Conservation (phyloP, 2,329 filamentous ascomycete species). For the Colletotrichum tropicicola region DNA sequence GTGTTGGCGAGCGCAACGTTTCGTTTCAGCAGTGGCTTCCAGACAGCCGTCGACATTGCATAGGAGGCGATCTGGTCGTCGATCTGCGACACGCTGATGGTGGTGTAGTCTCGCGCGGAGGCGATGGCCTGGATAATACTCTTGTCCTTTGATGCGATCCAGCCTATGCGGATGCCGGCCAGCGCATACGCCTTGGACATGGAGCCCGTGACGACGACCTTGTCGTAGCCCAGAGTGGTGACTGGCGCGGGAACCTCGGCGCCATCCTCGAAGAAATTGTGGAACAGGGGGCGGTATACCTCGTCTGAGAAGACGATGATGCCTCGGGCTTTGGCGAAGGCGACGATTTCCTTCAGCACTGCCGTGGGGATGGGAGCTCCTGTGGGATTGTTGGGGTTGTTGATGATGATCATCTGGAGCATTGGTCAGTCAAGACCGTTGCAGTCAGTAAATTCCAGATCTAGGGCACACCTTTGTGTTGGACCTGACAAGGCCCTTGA, state of each 20-base stretch:
- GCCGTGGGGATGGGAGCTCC: slow-evolving; percentile 73
- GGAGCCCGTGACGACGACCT: slow-evolving; percentile 78
- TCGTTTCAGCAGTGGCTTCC: slow-evolving; percentile 56
- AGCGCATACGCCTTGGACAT: slow-evolving; percentile 88
- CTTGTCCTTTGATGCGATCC: slow-evolving; percentile 75
- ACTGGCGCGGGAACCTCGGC: slow-evolving; percentile 70
- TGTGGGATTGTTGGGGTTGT: slow-evolving; percentile 87
- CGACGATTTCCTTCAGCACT: slow-evolving; percentile 68
- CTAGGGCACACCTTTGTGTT: slow-evolving; percentile 73
- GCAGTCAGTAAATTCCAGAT: background rate
- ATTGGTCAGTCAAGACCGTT: slow-evolving; percentile 1
- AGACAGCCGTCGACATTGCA: slow-evolving; percentile 66
- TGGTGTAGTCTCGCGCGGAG: slow-evolving; percentile 80
- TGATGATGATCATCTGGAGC: slow-evolving; percentile 58
- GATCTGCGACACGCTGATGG: slow-evolving; percentile 84
- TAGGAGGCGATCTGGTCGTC: slow-evolving; percentile 83
- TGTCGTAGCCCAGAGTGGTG: slow-evolving; percentile 76
- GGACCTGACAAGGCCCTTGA: slow-evolving; percentile 69
- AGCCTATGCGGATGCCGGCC: slow-evolving; percentile 83
- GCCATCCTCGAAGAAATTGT: slow-evolving; percentile 62
- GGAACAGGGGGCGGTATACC: slow-evolving; percentile 86
- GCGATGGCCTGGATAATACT: slow-evolving; percentile 71
- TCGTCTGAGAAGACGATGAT: slow-evolving; percentile 81
- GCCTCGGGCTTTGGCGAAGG: slow-evolving; percentile 67
- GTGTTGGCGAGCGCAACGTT: slow-evolving; percentile 72